Evolutionary conservation across 768 basidiomycete species (phyloP), one percentile per base, ranked within the genome.

Genomic region (Heimioporus sp.): DNA sequence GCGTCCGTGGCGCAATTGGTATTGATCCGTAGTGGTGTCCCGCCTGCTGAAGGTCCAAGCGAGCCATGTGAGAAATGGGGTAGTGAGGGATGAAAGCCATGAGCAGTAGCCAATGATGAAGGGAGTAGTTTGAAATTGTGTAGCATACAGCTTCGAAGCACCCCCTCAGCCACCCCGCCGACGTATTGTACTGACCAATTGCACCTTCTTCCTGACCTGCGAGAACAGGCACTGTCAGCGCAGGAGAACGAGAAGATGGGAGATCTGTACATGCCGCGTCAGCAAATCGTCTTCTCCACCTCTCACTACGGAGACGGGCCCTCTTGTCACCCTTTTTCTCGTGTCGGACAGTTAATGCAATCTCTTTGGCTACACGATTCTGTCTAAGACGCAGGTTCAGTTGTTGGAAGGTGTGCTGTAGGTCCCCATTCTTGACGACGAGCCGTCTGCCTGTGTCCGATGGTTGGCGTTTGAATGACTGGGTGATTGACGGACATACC

Each of bases 161-260:
- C 21, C 54, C 54, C 34, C 40, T 68, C 54, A 90, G 63, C 82
- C 83, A 62, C 88, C 87, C 56, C 88, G 81, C 54, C 80, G 80
- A 61, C 87, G 85, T 63, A 92, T 92, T 70, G 83, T 83, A 55
- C 80, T 79, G 57, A 92, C 90, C 32, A 92, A 72, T 63, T 87
- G 81, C 35, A 92, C 87, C 72, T 88, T 92, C 73, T 82, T 81
- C 68, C 90, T 81, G 55, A 92, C 90, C 90, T 92, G 61, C n/a
- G 57, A 52, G 48, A 51, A 52, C 51, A 41, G 53, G 58, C 46
- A 39, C 41, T 45, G 53, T 59, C 38, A 62, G 49, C 34, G 40
- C 39, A 31, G 49, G 43, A 46, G 51, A 39, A 55, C 39, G 62
- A 51, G 30, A 32, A 50, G 54, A 34, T 15, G 52, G 21, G 19